phyloP scores from a whole-genome alignment of 2,329 filamentous ascomycete genomes.

The Claviceps arundinis region DNA sequence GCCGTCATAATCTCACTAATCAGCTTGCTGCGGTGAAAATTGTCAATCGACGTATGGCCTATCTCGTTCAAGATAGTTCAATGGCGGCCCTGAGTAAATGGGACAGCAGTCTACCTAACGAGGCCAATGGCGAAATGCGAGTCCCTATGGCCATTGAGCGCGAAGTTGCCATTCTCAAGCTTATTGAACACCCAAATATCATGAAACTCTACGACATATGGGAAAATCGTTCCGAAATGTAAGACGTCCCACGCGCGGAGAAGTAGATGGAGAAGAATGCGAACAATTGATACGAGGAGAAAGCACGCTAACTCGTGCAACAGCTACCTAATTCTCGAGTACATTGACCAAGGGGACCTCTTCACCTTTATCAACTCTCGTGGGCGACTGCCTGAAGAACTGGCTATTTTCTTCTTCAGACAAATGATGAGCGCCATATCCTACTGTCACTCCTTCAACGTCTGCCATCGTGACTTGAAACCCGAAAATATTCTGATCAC shows the following conservation, averaged over 20 bases:
- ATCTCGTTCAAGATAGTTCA: constrained; percentile 73
- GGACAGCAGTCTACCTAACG: constrained; percentile 43
- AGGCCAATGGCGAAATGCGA: constrained; percentile 46
- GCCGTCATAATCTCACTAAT: constrained; percentile 64
- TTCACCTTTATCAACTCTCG: constrained; percentile 72
- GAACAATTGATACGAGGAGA: background rate
- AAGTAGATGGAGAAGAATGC: background rate
- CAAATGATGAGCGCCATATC: constrained; percentile 87
- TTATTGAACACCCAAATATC: constrained; percentile 89
- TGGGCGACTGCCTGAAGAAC: constrained; percentile 63
- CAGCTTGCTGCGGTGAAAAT: constrained; percentile 91
- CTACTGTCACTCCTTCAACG: constrained; percentile 88
- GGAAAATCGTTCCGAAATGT: constrained; percentile 95
- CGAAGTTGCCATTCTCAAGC: constrained; percentile 93
- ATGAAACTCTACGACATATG: constrained; percentile 93
- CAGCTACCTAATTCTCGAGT: constrained; percentile 91
- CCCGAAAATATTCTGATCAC: constrained; percentile 93
- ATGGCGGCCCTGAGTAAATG: constrained; percentile 70
- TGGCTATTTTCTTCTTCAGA: constrained; percentile 74
- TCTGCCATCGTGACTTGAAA: constrained; percentile 92
- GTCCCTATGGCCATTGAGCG: constrained; percentile 85
- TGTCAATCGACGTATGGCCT: constrained; percentile 69
- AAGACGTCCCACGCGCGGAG: constrained; percentile 23
- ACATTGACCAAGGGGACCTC: constrained; percentile 65
- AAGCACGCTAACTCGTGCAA: constrained; percentile 6